Evolutionary conservation across 768 basidiomycete species (phyloP).

Genomic region (Boletus rubescentipes): DNA sequence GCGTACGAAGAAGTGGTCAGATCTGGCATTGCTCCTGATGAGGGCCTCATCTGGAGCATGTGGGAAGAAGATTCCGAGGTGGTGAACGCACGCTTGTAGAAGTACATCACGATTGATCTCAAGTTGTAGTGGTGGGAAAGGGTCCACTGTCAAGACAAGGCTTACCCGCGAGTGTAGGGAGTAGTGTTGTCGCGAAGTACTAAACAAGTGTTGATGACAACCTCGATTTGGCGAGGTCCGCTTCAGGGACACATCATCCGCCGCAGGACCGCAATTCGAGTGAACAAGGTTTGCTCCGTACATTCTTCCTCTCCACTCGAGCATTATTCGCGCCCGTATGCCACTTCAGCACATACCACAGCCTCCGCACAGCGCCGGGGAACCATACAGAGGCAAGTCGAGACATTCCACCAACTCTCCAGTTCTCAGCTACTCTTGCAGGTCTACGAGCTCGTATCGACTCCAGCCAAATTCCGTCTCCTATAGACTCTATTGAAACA

Average conservation of each 20-base stretch:
- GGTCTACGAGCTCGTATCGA: constrained; percentile 84
- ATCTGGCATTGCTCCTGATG: constrained; percentile 51
- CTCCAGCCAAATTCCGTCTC: constrained; percentile 88
- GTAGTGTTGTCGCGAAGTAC: too few relatives aligned
- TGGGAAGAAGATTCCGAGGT: constrained; percentile 43
- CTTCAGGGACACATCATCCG: neutral
- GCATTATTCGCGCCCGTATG: constrained; percentile 10
- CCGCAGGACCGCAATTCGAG: too few relatives aligned
- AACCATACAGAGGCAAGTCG: constrained; percentile 41
- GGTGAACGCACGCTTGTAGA: constrained; percentile 14
- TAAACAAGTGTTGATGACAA: neutral
- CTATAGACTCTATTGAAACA: constrained; percentile 71
- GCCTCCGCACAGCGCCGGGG: constrained; percentile 60
- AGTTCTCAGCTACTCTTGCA: constrained; percentile 26
- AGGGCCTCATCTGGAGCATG: constrained; percentile 63
- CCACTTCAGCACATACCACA: constrained; percentile 45
- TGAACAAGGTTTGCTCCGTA: neutral
- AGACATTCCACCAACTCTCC: neutral
- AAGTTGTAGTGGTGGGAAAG: neutral
- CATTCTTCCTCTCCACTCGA: neutral
- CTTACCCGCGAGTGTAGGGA: neutral
- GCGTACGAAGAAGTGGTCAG: constrained; percentile 48
- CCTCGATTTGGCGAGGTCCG: constrained; percentile 14
- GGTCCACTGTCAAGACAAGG: too few relatives aligned
- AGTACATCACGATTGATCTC: neutral